phyloP scores from a whole-genome alignment of 2,329 filamentous ascomycete genomes.

The Aurifilum marmelostoma region DNA sequence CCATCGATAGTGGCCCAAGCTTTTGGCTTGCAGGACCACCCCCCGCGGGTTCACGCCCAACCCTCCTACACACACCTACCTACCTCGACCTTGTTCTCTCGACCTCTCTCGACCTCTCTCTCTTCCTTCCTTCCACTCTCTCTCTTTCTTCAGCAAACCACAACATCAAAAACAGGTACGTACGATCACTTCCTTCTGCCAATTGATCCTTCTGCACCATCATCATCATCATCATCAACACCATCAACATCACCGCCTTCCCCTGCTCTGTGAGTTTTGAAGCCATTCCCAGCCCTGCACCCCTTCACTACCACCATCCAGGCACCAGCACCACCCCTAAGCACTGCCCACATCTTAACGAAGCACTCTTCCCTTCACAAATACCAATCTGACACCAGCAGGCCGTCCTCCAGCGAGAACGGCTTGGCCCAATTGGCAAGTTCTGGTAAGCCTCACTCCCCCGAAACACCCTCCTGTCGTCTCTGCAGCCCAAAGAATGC shows the following conservation, averaged over 20 bases:
- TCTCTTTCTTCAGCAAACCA: neutral
- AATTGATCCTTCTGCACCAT: neutral
- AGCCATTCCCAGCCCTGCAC: neutral
- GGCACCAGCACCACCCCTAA: neutral
- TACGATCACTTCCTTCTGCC: neutral
- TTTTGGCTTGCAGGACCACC: neutral
- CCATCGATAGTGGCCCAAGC: neutral
- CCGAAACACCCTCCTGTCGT: neutral
- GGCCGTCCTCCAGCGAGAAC: neutral
- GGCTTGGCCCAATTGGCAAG: neutral
- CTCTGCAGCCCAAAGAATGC: too few relatives aligned
- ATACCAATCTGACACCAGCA: neutral
- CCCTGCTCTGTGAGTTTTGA: neutral
- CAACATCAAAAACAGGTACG: neutral
- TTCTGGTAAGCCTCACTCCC: neutral
- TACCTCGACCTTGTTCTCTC: neutral
- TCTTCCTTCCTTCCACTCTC: neutral
- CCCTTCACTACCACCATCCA: neutral
- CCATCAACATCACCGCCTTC: neutral
- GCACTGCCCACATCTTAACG: neutral
- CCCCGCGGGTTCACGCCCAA: neutral
- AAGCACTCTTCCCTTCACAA: neutral
- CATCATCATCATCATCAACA: neutral
- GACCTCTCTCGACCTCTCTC: neutral
- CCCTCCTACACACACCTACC: neutral